phyloP scores from a whole-genome alignment of 1,139 yeast species.

The Yamadazyma spencermartinsiae region DNA sequence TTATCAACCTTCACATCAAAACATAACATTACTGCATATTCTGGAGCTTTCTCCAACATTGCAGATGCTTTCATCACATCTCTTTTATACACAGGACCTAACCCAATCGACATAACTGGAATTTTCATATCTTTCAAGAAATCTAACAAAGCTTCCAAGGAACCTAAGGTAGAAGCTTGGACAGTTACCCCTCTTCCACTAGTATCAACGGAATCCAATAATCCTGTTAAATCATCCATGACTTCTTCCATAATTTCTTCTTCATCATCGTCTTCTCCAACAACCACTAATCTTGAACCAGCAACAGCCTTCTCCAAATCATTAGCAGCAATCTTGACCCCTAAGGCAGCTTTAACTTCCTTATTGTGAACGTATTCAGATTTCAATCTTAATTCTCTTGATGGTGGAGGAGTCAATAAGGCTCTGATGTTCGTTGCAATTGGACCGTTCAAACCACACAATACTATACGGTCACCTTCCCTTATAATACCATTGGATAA shows the following conservation, averaged over 20 bases:
- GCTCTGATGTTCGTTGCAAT: slow-evolving; percentile 98
- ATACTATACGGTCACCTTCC: slow-evolving; percentile 93
- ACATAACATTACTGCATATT: slow-evolving; percentile 94
- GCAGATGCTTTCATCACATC: slow-evolving; percentile 97
- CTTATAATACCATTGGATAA: slow-evolving; percentile 90
- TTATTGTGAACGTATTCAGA: slow-evolving; percentile 94
- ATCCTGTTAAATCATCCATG: slow-evolving; percentile 96
- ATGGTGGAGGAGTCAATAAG: slow-evolving; percentile 93
- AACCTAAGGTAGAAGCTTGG: slow-evolving; percentile 97
- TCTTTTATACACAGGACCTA: slow-evolving; percentile 97
- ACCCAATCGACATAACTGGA: slow-evolving; percentile 97
- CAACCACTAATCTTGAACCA: slow-evolving; percentile 93
- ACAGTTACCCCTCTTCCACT: slow-evolving; percentile 97
- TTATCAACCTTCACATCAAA: slow-evolving; percentile 96
- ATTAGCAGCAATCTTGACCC: slow-evolving; percentile 97
- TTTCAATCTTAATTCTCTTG: slow-evolving; percentile 93
- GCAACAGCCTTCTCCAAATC: slow-evolving; percentile 99
- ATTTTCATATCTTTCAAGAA: slow-evolving; percentile 98
- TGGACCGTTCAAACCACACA: slow-evolving; percentile 98
- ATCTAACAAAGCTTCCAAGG: slow-evolving; percentile 93
- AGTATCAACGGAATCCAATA: slow-evolving; percentile 90
- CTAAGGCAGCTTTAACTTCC: slow-evolving; percentile 97
- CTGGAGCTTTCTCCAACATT: slow-evolving; percentile 96
- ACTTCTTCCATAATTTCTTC: slow-evolving; percentile 97
- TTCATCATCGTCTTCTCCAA: slow-evolving; percentile 96